Evolutionary conservation across 768 basidiomycete genomes (phyloP), one percentile per base, ranked within the genome.

Genomic region (Collybiopsis luxurians): DNA sequence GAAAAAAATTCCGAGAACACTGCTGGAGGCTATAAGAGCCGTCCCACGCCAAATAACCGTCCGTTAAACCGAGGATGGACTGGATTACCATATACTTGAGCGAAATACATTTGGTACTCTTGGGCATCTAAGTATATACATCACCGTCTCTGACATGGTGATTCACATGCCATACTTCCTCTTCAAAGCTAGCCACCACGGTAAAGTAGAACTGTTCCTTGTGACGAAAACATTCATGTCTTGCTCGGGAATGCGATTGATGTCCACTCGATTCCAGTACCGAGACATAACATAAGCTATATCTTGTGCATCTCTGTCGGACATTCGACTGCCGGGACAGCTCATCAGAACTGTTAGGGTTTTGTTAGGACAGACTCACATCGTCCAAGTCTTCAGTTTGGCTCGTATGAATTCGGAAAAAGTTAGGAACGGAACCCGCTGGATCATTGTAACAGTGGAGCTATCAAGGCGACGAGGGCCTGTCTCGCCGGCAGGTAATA

Each of bases 391-490:
- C 63, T 89, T 92, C 51, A 94, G 76, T 75, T 93, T 94, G 45
- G 90, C 90, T 63, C 91, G 79, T 64, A 93, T 73, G 72, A 93
- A 93, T 69, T 94, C 91, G 39, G 91, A 90, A 58, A 89, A 75
- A n/a, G 86, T 85, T 63, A 94, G 72, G 75, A 93, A 93, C 10
- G 91, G 92, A 4, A 93, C 73, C 21, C 82, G 81, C 55, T 85
- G 84, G 21, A 93, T 67, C 56, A 72, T 79, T 79, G 86, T 87
- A 55, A 86, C 83, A 2, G 86, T 91, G 30, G 80, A 74, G 51
- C 73, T 66, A 71, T 92, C 86, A 44, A 92, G 78, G 62, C 80
- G 80, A 48, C 89, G 86, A 45, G 90, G 91, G 2, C 91, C 90
- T 49, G 83, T 81, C 71, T 92, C 90, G 27, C 90, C 90, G 53